Evolutionary conservation across 192 early-diverging fungal genomes (phyloP).

Genomic region (Spinellus fusiger): DNA sequence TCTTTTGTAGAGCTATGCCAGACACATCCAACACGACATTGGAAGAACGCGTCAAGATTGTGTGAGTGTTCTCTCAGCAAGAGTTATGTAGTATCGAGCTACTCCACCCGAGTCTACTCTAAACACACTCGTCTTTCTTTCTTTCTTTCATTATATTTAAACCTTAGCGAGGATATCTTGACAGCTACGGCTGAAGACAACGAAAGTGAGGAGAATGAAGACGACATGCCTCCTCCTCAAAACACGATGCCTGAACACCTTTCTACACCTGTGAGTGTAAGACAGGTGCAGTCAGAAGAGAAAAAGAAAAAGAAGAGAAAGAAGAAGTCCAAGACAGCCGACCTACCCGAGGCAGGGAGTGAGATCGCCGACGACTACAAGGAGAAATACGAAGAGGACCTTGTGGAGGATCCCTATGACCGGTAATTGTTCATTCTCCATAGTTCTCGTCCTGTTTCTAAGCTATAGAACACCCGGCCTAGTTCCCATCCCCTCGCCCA

Average conservation of each 20-base stretch:
- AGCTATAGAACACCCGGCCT: background rate
- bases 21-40: background rate
- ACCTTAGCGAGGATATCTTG: background rate
- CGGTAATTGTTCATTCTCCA: slow-evolving; percentile 26
- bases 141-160: background rate
- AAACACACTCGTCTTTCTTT: background rate
- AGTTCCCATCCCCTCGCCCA: slow-evolving; percentile 38
- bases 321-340: slow-evolving; percentile 37
- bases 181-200: background rate
- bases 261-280: slow-evolving; percentile 2
- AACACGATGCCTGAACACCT: slow-evolving; percentile 4
- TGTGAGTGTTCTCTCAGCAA: background rate
- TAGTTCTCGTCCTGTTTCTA: background rate
- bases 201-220: background rate
- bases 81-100: background rate
- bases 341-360: slow-evolving; percentile 30
- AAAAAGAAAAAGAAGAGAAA: slow-evolving; percentile 44
- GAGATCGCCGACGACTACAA: slow-evolving; percentile 20
- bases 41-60: background rate
- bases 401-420: slow-evolving; percentile 36
- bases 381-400: slow-evolving; percentile 26
- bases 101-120: background rate
- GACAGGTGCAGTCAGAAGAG: slow-evolving; percentile 7
- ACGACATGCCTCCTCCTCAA: background rate
- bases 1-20: background rate